Evolutionary conservation across 441 rosid genomes (phyloP).

Genomic region (Euphorbia celastroides): DNA sequence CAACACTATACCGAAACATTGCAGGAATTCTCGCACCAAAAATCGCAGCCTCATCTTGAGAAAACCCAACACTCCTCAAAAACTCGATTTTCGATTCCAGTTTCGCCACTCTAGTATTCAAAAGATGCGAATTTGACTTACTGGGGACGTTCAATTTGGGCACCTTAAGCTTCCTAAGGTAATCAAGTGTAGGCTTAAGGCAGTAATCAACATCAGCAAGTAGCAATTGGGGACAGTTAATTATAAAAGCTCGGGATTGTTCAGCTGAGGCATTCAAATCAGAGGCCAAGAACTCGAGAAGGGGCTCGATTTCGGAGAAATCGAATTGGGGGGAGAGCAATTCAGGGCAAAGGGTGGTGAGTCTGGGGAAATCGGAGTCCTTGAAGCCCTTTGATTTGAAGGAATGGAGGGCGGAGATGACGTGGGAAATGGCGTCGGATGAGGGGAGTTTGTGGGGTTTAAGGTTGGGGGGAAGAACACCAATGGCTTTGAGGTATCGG

Average conservation of each 20-base stretch:
- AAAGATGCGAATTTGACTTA: conserved; percentile 56
- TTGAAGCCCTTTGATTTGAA: conserved; percentile 63
- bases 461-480: conserved; percentile 37
- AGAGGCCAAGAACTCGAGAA: conserved; percentile 49
- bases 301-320: conserved; percentile 46
- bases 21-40: too few species aligned
- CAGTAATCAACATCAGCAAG: conserved; percentile 64
- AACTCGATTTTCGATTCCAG: conserved; percentile 47
- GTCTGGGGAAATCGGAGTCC: conserved; percentile 53
- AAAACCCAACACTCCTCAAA: conserved; percentile 52
- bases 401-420: conserved; percentile 48
- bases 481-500: conserved; percentile 69
- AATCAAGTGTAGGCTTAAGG: conserved; percentile 60
- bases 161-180: conserved; percentile 52
- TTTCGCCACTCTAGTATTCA: conserved; percentile 56
- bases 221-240: conserved; percentile 56
- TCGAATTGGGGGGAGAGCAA: too few species aligned
- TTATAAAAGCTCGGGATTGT: conserved; percentile 48
- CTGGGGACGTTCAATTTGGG: conserved; percentile 49
- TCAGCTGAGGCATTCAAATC: conserved; percentile 47
- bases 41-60: conserved; percentile 44
- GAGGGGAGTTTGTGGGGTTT: conserved; percentile 41
- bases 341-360: conserved; percentile 50
- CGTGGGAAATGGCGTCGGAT: conserved; percentile 28
- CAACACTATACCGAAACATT: conserved; percentile 57